Percentiles rank a stretch among this genome's conserved stretches.
phyloP scores from a whole-genome alignment of 2,329 filamentous ascomycete genomes.

The Claviceps fusiformis region DNA sequence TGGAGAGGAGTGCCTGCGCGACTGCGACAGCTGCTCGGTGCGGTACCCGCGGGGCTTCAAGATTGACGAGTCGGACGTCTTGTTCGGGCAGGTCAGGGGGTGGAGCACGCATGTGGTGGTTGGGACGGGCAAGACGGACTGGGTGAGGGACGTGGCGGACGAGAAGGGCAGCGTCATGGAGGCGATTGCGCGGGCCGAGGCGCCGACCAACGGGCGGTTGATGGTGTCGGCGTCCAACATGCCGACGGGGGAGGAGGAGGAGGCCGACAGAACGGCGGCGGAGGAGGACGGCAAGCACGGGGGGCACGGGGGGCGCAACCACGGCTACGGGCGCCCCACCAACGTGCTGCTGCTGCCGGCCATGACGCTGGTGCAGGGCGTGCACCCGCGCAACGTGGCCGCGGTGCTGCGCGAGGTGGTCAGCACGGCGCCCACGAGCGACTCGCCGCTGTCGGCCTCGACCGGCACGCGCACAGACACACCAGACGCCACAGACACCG shows the following conservation, averaged over 20 bases:
- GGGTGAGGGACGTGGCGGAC: slow-evolving; percentile 78
- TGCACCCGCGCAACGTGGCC: slow-evolving; percentile 61
- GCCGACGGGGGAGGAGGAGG: slow-evolving; percentile 28
- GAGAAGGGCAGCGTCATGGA: slow-evolving; percentile 80
- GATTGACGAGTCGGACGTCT: slow-evolving; percentile 61
- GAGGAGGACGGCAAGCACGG: too few species aligned
- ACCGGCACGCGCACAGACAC: slow-evolving; percentile 24
- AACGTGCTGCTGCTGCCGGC: slow-evolving; percentile 73
- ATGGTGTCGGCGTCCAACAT: slow-evolving; percentile 93
- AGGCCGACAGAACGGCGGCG: not conserved
- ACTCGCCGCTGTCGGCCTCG: slow-evolving; percentile 49
- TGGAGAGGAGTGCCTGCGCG: slow-evolving; percentile 77
- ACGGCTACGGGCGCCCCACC: slow-evolving; percentile 32
- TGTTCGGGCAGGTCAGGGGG: slow-evolving; percentile 76
- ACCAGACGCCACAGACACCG: too few species aligned
- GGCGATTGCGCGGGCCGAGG: slow-evolving; percentile 46
- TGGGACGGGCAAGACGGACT: slow-evolving; percentile 91
- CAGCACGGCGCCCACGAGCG: slow-evolving; percentile 60
- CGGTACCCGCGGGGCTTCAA: slow-evolving; percentile 60
- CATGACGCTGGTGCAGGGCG: slow-evolving; percentile 71
- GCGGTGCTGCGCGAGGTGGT: slow-evolving; percentile 59
- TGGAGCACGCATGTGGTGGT: slow-evolving; percentile 87
- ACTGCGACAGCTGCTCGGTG: slow-evolving; percentile 71
- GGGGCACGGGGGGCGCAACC: too few species aligned
- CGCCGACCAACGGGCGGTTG: slow-evolving; percentile 57